A percentile compares a stretch with the other conserved stretches of the same genome.
Evolutionary conservation across 768 basidiomycete species (phyloP).

Genomic region (Lactifluus echinatus): DNA sequence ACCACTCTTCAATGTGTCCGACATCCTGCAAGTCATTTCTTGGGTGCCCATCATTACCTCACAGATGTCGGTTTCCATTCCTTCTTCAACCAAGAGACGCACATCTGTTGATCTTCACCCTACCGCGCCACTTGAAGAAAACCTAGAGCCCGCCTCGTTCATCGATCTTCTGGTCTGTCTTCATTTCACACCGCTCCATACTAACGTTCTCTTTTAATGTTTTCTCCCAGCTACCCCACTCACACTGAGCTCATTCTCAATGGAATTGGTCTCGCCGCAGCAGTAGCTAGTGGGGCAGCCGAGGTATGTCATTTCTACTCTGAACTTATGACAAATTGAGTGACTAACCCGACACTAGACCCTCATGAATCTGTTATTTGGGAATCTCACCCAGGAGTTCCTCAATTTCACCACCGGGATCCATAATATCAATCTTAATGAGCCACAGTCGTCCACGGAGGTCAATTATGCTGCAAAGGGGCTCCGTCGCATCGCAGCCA

Average conservation of each 20-base stretch:
- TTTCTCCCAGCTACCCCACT: conserved; percentile 53
- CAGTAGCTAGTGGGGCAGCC: conserved; percentile 69
- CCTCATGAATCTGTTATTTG: conserved; percentile 75
- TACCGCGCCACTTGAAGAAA: neutral
- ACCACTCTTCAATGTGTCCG: too few species aligned
- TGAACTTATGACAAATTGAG: neutral
- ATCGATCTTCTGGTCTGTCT: too few species aligned
- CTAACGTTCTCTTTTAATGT: too few species aligned
- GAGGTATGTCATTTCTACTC: conserved; percentile 40
- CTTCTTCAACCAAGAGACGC: neutral
- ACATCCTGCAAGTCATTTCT: too few species aligned
- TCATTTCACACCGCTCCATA: too few species aligned
- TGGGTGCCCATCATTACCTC: too few species aligned
- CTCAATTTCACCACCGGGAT: conserved; percentile 41
- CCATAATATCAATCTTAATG: conserved; percentile 22
- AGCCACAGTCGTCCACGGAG: conserved; percentile 27
- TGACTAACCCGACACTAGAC: conserved; percentile 33
- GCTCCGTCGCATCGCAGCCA: too few species aligned
- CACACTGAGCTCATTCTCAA: conserved; percentile 57
- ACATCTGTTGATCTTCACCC: neutral
- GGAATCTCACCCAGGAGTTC: conserved; percentile 63
- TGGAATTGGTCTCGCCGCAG: too few species aligned
- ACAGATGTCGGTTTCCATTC: too few species aligned
- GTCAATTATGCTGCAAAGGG: conserved; percentile 34
- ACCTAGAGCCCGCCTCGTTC: conserved; percentile 26